Evolutionary conservation across 23 red algal species (phyloP), one percentile per base, ranked within the genome.

Genomic region (Gracilaria gracilis): DNA sequence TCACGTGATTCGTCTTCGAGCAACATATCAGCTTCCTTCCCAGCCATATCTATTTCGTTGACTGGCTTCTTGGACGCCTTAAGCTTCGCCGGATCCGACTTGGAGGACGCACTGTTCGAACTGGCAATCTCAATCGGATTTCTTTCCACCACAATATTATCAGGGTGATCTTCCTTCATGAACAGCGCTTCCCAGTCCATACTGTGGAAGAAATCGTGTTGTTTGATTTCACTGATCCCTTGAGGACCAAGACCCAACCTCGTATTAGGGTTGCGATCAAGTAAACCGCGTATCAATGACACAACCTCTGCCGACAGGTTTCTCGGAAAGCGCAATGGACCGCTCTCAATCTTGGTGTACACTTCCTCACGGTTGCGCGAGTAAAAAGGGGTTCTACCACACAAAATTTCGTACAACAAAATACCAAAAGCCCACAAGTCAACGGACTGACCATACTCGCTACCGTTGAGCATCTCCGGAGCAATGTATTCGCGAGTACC

Each of bases 341-440:
- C 90, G 25, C 48, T 86, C 25, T 97, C 87, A 73, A 97, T 97
- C 53, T 91, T 84, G 49, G 32, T 70, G 84, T 93, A 93, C 67
- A 97, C 91, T 57, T 88, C 91, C 74, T 93, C 95, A 73, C 89
- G 89, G 58, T 97, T 90, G 35, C 75, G 84, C 27, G 90, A 87
- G 62, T 97, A 93, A 42, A 93, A 97, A 20, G 95, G 95, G 4
- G 95, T 93, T 73, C 91, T 65, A 14, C 95, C 95, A 61, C 88
- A 88, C 49, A 97, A 86, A 59, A 94, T 93, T 47, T 97, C 90
- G 65, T 97, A 97, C 78, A 93, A 19, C 49, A 97, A 74, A 82
- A 98, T 93, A 13, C 95, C 95, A 82, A 98, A 91, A n/a, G 95
- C 89, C 95, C 95, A 98, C 20, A 89, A 57, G 83, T 98, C 95